Percentiles rank a stretch among this genome's conserved stretches.
These are phyloP conservation scores for Plasmodium chabaudi DNA, from an alignment of 169 alveolate genomes.

Conservation along the genomic window DNA sequence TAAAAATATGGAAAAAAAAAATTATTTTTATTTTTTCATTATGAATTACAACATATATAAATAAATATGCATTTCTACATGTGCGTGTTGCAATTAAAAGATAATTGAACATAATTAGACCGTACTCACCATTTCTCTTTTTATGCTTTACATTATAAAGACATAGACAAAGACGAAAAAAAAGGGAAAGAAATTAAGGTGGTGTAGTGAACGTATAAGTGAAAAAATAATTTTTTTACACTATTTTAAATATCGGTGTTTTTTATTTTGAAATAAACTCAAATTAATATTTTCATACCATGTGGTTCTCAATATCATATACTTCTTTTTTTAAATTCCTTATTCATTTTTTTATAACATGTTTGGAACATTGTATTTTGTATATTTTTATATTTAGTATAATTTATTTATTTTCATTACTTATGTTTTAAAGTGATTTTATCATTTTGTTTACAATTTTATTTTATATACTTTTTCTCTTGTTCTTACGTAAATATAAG, in stretches of 20 bases:
- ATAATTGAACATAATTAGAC: no score
- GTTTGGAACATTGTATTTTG: conserved; percentile 36
- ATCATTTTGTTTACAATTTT: background rate
- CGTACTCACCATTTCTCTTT: background rate
- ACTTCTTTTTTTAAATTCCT: conserved; percentile 9
- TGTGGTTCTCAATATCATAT: conserved; percentile 29
- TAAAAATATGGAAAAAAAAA: no score
- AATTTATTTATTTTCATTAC: conserved; percentile 30
- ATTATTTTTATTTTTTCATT: no score
- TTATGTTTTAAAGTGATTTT: conserved; percentile 34
- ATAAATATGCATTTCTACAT: no score
- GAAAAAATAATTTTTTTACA: background rate
- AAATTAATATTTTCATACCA: conserved; percentile 6
- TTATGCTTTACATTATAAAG: background rate
- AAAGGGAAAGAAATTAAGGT: background rate
- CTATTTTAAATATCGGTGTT: background rate
- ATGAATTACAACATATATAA: no score
- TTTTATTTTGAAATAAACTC: background rate
- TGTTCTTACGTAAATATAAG: no score
- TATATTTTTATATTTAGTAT: conserved; percentile 23
- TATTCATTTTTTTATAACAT: conserved; percentile 21
- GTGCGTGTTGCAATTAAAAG: background rate
- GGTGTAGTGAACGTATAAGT: background rate
- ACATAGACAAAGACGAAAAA: background rate
- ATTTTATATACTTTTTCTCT: no score